Evolutionary conservation across 805 yeast species (phyloP), one percentile per base, ranked within the genome.

Genomic region (Candida khao-thaluensis): DNA sequence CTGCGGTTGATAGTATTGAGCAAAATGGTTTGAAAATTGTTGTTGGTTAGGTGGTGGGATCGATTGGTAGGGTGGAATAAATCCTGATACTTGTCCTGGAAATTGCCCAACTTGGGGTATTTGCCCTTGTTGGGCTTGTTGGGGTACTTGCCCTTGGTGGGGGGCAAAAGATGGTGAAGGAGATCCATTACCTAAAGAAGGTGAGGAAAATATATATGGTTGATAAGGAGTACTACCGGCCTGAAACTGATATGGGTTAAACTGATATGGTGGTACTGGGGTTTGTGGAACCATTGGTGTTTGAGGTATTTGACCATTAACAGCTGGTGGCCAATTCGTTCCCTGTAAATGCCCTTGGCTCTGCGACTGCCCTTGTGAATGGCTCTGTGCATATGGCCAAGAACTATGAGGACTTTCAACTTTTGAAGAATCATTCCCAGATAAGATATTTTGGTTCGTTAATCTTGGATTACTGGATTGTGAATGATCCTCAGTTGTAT

Each of bases 181-280:
- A 7, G 30, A 27, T 9, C 14, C 18, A 21, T n/a, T 16, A 10
- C 5, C 10, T 12, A 17, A 31, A 21, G 26, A 31, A 31, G 35
- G 26, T 31, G 26, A 14, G 9, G 35, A 31, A 14, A 21, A 30
- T 18, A 30, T 11, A 11, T n/a, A 11, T n/a, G 7, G 24, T 21
- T 14, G 27, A 21, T 14, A 33, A 23, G 43, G 39, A 7, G 43
- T 40, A 17, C 28, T 30, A 5, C 43, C 43, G 2, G 43, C 43
- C 23, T 39, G 42, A 6, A 39, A 30, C 16, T 30, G 31, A 7
- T 24, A 29, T 3, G 38, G 35, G 24, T 33, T 29, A 15, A 24
- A 35, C n/a, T 27, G 33, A 11, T 20, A 17, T 14, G 32, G 33
- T 12, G 37, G 37, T 16, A 18, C 17, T n/a, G 39, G 43, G 7